Base-by-base conservation (phyloP, 768 basidiomycete genomes). In the Dictyophora rubrovolvata region DNA sequence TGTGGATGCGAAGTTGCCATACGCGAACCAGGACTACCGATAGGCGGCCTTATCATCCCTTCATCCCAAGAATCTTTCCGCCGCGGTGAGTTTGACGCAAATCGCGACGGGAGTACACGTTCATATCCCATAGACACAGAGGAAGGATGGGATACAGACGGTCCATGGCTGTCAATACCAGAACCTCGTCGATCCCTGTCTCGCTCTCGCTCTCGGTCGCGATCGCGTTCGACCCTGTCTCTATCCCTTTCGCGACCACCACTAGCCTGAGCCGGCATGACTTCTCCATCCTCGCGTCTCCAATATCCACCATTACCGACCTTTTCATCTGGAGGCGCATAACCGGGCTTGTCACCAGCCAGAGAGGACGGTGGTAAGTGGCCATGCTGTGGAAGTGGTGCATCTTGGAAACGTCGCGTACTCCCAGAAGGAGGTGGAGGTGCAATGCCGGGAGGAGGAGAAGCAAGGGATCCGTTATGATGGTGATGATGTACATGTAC, bases 401-500 rank as follows among this genome's bases (percentile, higher is more conserved):
- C 42, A 1, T 56, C 55, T 3, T 36, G 55, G 18, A 48, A 18
- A 17, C 55, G 42, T 22, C 55, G 16, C 11, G 46, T 20, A 11
- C 18, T 46, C 17, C 9, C 33, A 21, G 1, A 20, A 36, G 33
- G 22, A 11, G 23, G 28, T 11, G 55, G 23, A 7, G 20, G 47
- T 42, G 55, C 46, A 56, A 4, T n/a, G n/a, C 49, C 35, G 2
- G 57, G 16, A 17, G 20, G 28, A 12, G 55, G 22, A 16, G 22
- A 46, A 14, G 54, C 12, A 21, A 48, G 48, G n/a, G 57, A 48
- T 61, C 60, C 54, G 17, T 42, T 42, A 47, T 61, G 60, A 28
- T 61, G 60, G 20, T 57, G 60, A 35, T 52, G 55, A 20, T 56
- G 55, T 47, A 55, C 46, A 42, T 61, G 60, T 12, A 57, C 55